Evolutionary conservation across 441 rosid species (phyloP), one percentile per base, ranked within the genome.

Genomic region (Euphorbia schlechtendalii): DNA sequence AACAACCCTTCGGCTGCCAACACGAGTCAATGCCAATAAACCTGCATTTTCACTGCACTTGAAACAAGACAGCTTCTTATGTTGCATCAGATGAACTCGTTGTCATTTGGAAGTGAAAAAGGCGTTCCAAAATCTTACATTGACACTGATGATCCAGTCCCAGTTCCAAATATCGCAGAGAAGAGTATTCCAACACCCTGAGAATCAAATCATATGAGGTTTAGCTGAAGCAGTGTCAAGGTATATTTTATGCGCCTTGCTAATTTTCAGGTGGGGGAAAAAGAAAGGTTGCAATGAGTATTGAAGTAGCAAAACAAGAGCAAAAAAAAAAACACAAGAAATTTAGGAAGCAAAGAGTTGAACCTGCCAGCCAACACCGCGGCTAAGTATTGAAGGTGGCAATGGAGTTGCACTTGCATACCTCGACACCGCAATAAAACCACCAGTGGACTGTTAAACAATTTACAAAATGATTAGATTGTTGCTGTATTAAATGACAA

Each of bases 291-390:
- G 34, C 34, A 32, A 32, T 32, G 34, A 6, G 34, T 32, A 32
- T 32, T 32, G 34, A 32, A 32, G 34, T 32, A 32, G n/a, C n/a
- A n/a, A n/a, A n/a, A n/a, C 34, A 3, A 32, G 6, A 32, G 3
- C 34, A 32, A 32, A 32, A 6, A 6, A 6, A 6, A 32, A 32
- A 32, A 32, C 3, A 32, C 4, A 6, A 32, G 6, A 32, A 32
- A 32, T 6, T 32, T 2, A 32, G 34, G 4, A 32, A 32, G 3
- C 4, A 32, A 6, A 32, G 34, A 32, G 34, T 32, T 32, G 9
- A 82, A 92, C 98, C 94, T 92, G 97, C 98, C 98, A 92, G 71
- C 98, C 98, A 69, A 92, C 73, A 69, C 98, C 97, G 34, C 98
- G 98, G 70, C 98, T 92, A 72, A 92, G 82, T 75, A 92, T 75